These are phyloP conservation scores for Metschnikowia drakensbergensis DNA, from an alignment of 805 yeast species.

Conservation along the genomic window DNA sequence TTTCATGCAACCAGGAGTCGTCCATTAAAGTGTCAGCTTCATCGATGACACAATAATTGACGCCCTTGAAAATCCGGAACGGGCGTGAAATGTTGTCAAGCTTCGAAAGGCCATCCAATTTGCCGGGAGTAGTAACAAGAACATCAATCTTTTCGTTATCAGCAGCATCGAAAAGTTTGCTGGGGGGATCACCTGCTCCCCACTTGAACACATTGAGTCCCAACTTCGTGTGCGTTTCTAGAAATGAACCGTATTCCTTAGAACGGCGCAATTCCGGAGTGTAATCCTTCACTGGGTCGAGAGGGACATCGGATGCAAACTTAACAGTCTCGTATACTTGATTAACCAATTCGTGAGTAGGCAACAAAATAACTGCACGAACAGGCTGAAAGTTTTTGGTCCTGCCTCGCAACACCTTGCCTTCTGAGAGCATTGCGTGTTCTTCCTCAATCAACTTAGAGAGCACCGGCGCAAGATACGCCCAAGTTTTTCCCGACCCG, in stretches of 20 bases:
- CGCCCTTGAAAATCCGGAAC: conserved; percentile 39
- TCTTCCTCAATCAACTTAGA: conserved; percentile 64
- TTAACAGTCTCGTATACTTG: conserved; percentile 60
- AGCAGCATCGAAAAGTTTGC: conserved; percentile 45
- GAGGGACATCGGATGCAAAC: conserved; percentile 24
- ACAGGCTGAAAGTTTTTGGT: conserved; percentile 37
- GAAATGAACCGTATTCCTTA: conserved; percentile 20
- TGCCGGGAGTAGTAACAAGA: conserved; percentile 82
- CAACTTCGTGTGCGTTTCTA: conserved; percentile 29
- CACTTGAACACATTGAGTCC: conserved; percentile 51
- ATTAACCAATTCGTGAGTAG: conserved; percentile 83
- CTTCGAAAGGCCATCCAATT: conserved; percentile 45
- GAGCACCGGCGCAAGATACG: conserved; percentile 74
- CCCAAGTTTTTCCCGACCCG: conserved; percentile 95
- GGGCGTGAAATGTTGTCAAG: conserved; percentile 30
- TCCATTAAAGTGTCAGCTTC: conserved; percentile 95
- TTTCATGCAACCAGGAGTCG: conserved; percentile 66
- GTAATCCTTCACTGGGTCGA: conserved; percentile 19
- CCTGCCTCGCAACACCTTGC: conserved; percentile 20
- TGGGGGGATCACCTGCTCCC: conserved; percentile 58
- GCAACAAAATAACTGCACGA: conserved; percentile 73
- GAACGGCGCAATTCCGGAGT: conserved; percentile 18
- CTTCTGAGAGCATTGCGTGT: conserved; percentile 20
- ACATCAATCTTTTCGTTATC: conserved; percentile 59
- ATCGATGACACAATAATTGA: conserved; percentile 69